Evolutionary conservation across 2,329 filamentous ascomycete species (phyloP).

Genomic region (Aschersonia sp.): DNA sequence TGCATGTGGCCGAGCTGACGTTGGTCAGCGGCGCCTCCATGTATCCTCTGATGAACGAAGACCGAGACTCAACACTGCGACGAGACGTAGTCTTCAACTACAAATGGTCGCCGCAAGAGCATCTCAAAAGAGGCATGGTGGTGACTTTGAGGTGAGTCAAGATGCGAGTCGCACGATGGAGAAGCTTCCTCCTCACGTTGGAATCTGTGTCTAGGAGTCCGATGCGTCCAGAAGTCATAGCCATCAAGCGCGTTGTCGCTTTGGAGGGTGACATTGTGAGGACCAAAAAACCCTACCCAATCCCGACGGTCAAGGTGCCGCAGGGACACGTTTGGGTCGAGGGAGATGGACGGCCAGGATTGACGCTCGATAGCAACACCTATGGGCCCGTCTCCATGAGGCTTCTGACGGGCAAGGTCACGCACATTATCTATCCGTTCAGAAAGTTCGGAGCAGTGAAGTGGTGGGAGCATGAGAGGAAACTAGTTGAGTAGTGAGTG

Average conservation of each 20-base stretch:
- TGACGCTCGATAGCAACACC: constrained; percentile 71
- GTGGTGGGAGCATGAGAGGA: constrained; percentile 38
- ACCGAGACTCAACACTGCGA: constrained; percentile 39
- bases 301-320: constrained; percentile 49
- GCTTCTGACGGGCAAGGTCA: constrained; percentile 61
- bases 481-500: constrained; percentile 6
- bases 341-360: constrained; percentile 62
- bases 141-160: constrained; percentile 48
- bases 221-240: constrained; percentile 49
- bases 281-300: constrained; percentile 46
- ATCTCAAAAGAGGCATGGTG: constrained; percentile 57
- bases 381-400: constrained; percentile 73
- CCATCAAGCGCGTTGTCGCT: constrained; percentile 73
- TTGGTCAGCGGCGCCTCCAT: constrained; percentile 52
- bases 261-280: constrained; percentile 65
- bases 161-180: too few relatives aligned
- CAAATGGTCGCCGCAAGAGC: constrained; percentile 42
- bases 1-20: constrained; percentile 43
- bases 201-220: constrained; percentile 42
- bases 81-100: constrained; percentile 43
- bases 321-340: constrained; percentile 89
- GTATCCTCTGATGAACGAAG: constrained; percentile 62
- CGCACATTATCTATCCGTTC: constrained; percentile 57
- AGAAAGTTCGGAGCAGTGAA: constrained; percentile 39
- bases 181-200: background rate